These are phyloP conservation scores for Leccinum ochraceum DNA, from an alignment of 768 basidiomycete genomes.

Conservation along the genomic window DNA sequence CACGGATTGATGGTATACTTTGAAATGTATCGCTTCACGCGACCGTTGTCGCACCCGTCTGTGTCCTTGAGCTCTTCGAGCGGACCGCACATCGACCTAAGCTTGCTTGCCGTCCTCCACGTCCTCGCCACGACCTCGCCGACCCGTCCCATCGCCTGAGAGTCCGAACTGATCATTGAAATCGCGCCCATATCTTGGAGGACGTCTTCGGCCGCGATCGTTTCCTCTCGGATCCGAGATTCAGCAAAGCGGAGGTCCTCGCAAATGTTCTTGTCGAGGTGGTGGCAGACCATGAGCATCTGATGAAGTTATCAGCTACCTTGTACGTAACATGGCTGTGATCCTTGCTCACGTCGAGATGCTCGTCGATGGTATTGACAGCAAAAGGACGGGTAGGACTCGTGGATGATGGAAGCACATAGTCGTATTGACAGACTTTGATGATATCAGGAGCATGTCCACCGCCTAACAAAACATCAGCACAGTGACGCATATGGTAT, in stretches of 20 bases:
- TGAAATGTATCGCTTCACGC: constrained; percentile 93
- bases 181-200: constrained; percentile 92
- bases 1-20: constrained; percentile 99
- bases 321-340: background rate
- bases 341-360: constrained; percentile 77
- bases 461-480: constrained; percentile 52
- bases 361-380: constrained; percentile 91
- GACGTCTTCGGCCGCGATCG: constrained; percentile 96
- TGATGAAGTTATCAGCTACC: constrained; percentile 32
- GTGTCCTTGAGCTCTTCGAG: constrained; percentile 57
- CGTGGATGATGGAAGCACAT: constrained; percentile 94
- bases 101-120: constrained; percentile 97
- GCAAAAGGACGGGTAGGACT: constrained; percentile 95
- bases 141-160: constrained; percentile 98
- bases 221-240: constrained; percentile 95
- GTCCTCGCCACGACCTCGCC: constrained; percentile 92
- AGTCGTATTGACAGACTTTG: constrained; percentile 86
- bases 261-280: constrained; percentile 85
- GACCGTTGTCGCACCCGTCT: constrained; percentile 62
- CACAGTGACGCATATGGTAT: background rate
- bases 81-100: constrained; percentile 79
- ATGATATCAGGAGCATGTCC: constrained; percentile 99
- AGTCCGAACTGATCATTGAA: constrained; percentile 94
- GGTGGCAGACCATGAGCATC: constrained; percentile 99
- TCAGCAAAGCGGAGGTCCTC: constrained; percentile 97